Evolutionary conservation across 1,284 basidiomycete genomes (phyloP).

Genomic region (Microstroma glucosiphilum): DNA sequence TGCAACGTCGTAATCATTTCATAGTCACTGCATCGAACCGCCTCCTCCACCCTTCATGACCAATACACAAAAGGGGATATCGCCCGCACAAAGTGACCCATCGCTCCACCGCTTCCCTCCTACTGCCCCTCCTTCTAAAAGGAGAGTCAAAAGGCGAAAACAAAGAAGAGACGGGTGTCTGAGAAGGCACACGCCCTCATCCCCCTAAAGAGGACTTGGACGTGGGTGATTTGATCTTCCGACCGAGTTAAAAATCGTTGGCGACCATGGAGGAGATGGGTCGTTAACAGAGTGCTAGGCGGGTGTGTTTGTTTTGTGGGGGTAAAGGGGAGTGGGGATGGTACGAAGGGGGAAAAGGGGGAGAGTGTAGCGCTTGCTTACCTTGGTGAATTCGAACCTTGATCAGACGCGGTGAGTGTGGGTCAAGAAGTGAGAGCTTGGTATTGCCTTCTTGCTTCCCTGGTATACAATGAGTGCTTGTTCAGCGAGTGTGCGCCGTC

Average conservation of each 20-base stretch:
- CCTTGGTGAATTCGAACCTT: too few relatives aligned
- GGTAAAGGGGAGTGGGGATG: not conserved
- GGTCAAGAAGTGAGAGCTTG: too few relatives aligned
- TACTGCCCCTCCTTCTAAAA: not conserved
- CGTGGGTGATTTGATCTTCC: constrained; percentile 5
- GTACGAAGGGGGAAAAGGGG: not conserved
- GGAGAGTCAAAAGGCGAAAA: not conserved
- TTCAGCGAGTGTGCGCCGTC: not conserved
- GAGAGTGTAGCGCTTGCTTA: too few relatives aligned
- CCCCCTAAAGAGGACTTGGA: too few relatives aligned
- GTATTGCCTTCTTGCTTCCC: not conserved
- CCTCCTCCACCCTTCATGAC: too few relatives aligned
- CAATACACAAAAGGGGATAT: not conserved
- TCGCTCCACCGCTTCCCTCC: constrained; percentile 5
- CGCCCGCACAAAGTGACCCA: constrained; percentile 6
- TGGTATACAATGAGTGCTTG: not conserved
- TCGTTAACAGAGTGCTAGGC: constrained; percentile 9
- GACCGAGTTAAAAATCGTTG: constrained; percentile 7
- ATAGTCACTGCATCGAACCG: too few relatives aligned
- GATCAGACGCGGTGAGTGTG: not conserved
- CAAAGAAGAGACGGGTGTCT: constrained; percentile 4
- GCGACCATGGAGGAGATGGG: constrained; percentile 5
- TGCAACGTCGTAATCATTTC: too few relatives aligned
- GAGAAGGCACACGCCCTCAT: too few relatives aligned
- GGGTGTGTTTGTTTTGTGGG: not conserved